A percentile compares a stretch with the other conserved stretches of the same genome.
phyloP scores from a whole-genome alignment of 208 protist genomes.

The Vickermania ingenoplastis region DNA sequence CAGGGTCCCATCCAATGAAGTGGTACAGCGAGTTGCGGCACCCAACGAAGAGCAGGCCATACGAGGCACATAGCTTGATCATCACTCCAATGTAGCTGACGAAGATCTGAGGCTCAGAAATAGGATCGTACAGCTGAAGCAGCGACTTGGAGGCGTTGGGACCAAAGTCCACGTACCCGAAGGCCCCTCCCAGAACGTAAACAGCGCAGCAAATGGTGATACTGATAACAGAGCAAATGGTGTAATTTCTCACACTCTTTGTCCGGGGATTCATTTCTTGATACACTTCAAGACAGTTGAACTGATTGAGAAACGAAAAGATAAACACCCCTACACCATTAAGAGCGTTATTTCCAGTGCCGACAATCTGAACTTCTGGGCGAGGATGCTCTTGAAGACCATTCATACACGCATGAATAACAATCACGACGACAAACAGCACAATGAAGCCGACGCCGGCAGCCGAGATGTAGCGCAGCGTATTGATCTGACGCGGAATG shows the following conservation, averaged over 20 bases:
- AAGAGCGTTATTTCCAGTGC: conserved; percentile 19
- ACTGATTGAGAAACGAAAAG: conserved; percentile 23
- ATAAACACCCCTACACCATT: conserved; percentile 15
- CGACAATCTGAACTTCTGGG: conserved; percentile 25
- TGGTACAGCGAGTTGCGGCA: conserved; percentile 14
- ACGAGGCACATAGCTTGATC: conserved; percentile 19
- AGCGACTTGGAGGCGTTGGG: conserved; percentile 12
- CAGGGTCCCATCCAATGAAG: conserved; percentile 30
- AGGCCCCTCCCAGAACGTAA: conserved; percentile 20
- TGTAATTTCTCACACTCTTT: conserved; percentile 16
- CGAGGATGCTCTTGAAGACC: conserved; percentile 17
- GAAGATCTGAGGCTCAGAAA: conserved; percentile 3
- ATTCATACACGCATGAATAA: conserved; percentile 13
- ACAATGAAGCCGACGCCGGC: conserved; percentile 25
- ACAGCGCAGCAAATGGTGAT: conserved; percentile 11
- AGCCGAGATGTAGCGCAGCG: conserved; percentile 44
- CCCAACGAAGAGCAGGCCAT: conserved; percentile 11
- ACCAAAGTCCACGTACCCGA: conserved; percentile 24
- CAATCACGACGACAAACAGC: conserved; percentile 25
- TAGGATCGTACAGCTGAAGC: conserved; percentile 18
- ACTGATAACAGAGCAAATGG: conserved; percentile 5
- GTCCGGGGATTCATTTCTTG: conserved; percentile 26
- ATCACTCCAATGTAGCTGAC: conserved; percentile 18
- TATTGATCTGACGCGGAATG: conserved; percentile 49
- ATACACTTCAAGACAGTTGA: conserved; percentile 30